Conservation (phyloP, 1,284 basidiomycete species). For the Apiotrichum veenhuisii region DNA sequence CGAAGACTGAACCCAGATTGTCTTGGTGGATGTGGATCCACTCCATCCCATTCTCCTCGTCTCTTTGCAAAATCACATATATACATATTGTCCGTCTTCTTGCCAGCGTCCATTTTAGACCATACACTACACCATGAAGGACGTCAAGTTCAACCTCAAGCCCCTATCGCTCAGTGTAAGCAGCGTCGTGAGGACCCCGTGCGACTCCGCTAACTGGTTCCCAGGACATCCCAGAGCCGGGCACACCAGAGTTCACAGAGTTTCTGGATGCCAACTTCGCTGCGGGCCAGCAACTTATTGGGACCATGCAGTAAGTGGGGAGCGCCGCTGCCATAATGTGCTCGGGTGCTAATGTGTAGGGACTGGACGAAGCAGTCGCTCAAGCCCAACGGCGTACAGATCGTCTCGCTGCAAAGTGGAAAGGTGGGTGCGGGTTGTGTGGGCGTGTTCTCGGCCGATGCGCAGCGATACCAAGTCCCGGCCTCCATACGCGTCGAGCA, state of each 20-base stretch:
- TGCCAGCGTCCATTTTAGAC: too few relatives aligned
- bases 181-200: too few relatives aligned
- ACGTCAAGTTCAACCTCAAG: constrained; percentile 19
- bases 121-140: not conserved
- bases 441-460: not conserved
- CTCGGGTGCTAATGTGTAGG: constrained; percentile 18
- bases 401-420: constrained; percentile 23
- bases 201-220: too few relatives aligned
- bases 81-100: too few relatives aligned
- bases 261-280: constrained; percentile 35
- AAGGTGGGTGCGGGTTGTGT: constrained; percentile 2
- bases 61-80: too few relatives aligned
- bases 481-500: too few relatives aligned
- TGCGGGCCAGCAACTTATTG: constrained; percentile 23
- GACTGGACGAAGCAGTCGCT: constrained; percentile 30
- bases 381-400: constrained; percentile 27
- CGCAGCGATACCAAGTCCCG: too few relatives aligned
- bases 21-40: too few relatives aligned
- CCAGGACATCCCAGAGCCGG: constrained; percentile 34
- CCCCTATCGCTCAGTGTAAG: constrained; percentile 12
- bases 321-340: too few relatives aligned
- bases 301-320: constrained; percentile 33
- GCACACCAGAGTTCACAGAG: constrained; percentile 24
- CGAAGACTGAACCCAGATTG: too few relatives aligned
- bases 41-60: too few relatives aligned